Conservation (phyloP, 208 protist genomes). For the Trypanosoma avium region DNA sequence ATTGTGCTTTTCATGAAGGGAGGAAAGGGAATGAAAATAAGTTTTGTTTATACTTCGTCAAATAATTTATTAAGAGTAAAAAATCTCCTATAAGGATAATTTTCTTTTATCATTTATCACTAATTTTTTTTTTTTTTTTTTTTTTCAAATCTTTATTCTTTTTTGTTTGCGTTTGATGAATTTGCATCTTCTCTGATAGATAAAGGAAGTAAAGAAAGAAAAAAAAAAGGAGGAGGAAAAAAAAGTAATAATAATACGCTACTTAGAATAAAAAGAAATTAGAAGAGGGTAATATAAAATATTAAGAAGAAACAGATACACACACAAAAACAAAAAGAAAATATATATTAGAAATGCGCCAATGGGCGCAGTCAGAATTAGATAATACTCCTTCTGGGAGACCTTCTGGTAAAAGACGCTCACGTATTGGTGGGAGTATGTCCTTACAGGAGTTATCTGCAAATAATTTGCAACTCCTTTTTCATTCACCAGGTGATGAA, state of each 20-base stretch:
- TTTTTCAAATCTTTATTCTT: not conserved
- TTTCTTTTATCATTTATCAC: not conserved
- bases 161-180: not conserved
- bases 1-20: no score
- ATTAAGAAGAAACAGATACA: not conserved
- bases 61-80: no score
- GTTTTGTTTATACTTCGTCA: no score
- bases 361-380: slow-evolving; percentile 25
- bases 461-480: slow-evolving; percentile 17
- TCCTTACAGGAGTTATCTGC: slow-evolving; percentile 25
- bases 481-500: slow-evolving; percentile 31
- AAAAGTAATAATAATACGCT: not conserved
- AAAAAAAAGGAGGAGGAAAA: slow-evolving; percentile 3
- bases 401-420: slow-evolving; percentile 10
- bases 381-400: slow-evolving; percentile 16
- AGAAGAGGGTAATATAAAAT: not conserved
- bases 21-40: not conserved
- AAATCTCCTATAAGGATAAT: no score
- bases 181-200: not conserved
- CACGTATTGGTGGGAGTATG: slow-evolving; percentile 2
- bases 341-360: slow-evolving; percentile 12
- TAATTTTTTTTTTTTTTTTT: not conserved
- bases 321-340: slow-evolving; percentile 1
- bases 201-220: not conserved
- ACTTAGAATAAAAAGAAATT: not conserved